Base-by-base conservation (phyloP, 495 filamentous ascomycete genomes). In the Pseudomonodictys pantanalensis region DNA sequence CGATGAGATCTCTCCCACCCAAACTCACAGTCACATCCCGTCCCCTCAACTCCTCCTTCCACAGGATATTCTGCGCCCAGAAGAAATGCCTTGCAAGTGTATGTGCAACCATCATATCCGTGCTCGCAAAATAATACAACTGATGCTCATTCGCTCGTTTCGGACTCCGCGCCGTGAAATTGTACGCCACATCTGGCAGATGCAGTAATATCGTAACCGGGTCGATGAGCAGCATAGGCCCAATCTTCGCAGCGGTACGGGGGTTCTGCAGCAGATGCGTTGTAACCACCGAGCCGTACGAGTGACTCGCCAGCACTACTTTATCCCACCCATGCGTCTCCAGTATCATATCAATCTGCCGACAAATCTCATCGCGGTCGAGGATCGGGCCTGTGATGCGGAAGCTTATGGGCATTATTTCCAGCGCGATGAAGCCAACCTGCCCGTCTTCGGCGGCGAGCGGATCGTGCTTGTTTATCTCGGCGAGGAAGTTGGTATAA, bases 101-200 rank as follows among this genome's bases (percentile, higher is more conserved):
- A 56, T 83, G 80, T 24, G 82, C 77, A 10, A 86, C 81, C 9
- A 81, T 80, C 44, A 82, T 77, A 66, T 88, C 85, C 69, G 76
- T 86, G 33, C 77, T 81, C 8, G 81, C 85, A 65, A 88, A 87
- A 66, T 85, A 88, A 69, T 82, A 82, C 32, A 88, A 74, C 70
- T 83, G 80, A 71, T 80, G 78, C 69, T 88, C 84, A 60, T 85
- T 86, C 3, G 85, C 84, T 23, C 50, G 51, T 25, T 47, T 70
- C 0, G 85, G 85, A 42, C 68, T 68, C 2, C 85, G 76, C 26
- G 58, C 58, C 0, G 63, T 66, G 65, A 88, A 88, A 65, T 88
- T 88, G 75, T 83, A 88, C n/a, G 84, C 83, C 38, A 88, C 83
- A 57, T 86, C 78, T 23, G 85, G 85, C 10, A 85, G 70, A 68